Evolutionary conservation across 2,329 filamentous ascomycete species (phyloP).

Genomic region (Pseudopyricularia cyperi): DNA sequence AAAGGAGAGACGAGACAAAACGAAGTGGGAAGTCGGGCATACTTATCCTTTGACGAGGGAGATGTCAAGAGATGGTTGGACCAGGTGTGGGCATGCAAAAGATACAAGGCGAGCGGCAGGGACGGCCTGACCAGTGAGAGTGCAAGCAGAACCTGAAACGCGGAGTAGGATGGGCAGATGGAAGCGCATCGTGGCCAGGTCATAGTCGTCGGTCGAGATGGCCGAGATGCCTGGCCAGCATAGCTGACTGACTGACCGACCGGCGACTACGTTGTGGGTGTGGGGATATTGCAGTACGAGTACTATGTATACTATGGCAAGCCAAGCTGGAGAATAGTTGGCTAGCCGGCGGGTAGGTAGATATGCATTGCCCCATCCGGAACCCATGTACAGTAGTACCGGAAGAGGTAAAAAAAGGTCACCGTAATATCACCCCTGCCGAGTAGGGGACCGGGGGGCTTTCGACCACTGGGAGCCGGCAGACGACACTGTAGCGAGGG

Average conservation of each 20-base stretch:
- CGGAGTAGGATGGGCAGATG: conserved; percentile 7
- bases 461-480: not conserved
- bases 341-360: not conserved
- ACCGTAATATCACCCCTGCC: not conserved
- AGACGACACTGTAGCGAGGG: not conserved
- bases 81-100: conserved; percentile 4
- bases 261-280: not conserved
- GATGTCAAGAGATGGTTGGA: not conserved
- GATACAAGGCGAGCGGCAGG: conserved; percentile 4
- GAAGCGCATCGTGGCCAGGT: conserved; percentile 4
- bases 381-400: not conserved
- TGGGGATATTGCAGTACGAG: not conserved
- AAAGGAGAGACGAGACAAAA: conserved; percentile 9
- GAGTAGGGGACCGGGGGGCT: not conserved
- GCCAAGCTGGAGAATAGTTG: not conserved
- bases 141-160: conserved; percentile 17
- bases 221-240: conserved; percentile 7
- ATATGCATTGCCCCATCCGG: not conserved
- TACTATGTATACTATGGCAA: too few species aligned
- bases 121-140: conserved; percentile 7
- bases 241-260: not conserved
- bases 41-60: conserved; percentile 16
- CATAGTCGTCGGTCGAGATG: conserved; percentile 5
- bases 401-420: not conserved
- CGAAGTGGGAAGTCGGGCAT: conserved; percentile 7